Evolutionary conservation across 2,329 filamentous ascomycete species (phyloP).

Genomic region (Stemphylium beticola): DNA sequence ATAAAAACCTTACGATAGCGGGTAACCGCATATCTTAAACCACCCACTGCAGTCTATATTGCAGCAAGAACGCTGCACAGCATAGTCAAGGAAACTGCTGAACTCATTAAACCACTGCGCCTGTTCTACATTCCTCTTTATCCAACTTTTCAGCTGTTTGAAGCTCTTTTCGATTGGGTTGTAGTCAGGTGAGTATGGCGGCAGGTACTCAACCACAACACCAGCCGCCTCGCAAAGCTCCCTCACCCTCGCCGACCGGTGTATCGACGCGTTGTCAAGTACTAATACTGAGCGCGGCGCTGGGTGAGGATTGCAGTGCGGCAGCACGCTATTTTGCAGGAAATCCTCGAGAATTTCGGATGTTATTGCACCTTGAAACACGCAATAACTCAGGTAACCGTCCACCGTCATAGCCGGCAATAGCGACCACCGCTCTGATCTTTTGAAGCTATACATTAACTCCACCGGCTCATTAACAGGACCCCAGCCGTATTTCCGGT

Average conservation of each 20-base stretch:
- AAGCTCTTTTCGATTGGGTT: constrained; percentile 5
- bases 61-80: not conserved
- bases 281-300: not conserved
- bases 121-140: not conserved
- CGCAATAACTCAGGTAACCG: constrained; percentile 1
- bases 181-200: not conserved
- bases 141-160: constrained; percentile 1
- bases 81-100: not conserved
- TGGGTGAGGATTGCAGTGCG: not conserved
- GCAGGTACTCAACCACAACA: not conserved
- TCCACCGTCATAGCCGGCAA: constrained; percentile 15
- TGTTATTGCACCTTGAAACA: constrained; percentile 12
- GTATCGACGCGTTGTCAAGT: not conserved
- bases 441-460: not conserved
- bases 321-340: not conserved
- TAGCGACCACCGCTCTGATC: constrained; percentile 5
- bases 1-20: too few relatives aligned
- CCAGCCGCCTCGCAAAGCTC: not conserved
- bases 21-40: too few relatives aligned
- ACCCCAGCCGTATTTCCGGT: constrained; percentile 15
- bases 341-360: constrained; percentile 3
- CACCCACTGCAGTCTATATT: not conserved
- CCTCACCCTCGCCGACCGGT: not conserved
- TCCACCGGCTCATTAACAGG: constrained; percentile 1
- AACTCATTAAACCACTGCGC: not conserved